phyloP scores from a whole-genome alignment of 352 stramenopile genomes.

The Thalassiosira ordinaria region DNA sequence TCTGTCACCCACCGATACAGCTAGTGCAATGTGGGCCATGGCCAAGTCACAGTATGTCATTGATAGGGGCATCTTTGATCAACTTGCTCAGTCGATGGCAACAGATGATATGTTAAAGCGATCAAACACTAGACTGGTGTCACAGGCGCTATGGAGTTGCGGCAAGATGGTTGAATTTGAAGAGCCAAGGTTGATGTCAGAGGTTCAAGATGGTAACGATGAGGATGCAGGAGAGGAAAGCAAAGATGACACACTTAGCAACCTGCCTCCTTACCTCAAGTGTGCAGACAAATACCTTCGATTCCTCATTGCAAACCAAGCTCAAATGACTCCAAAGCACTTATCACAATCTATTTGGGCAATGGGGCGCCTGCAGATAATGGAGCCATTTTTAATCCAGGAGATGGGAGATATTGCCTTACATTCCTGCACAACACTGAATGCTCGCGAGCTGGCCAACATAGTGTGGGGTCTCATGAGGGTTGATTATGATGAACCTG shows the following conservation, averaged over 20 bases:
- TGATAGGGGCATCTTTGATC: conserved; percentile 79
- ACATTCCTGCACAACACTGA: conserved; percentile 33
- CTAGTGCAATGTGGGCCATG: conserved; percentile 72
- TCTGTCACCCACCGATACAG: conserved; percentile 62
- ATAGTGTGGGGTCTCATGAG: conserved; percentile 74
- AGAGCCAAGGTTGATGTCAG: conserved; percentile 16
- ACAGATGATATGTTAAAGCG: conserved; percentile 46
- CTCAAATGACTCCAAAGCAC: conserved; percentile 67
- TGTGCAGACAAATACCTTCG: conserved; percentile 41
- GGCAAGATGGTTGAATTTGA: conserved; percentile 77
- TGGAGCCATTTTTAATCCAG: conserved; percentile 32
- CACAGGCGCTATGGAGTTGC: conserved; percentile 74
- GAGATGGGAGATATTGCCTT: conserved; percentile 48
- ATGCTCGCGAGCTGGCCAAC: conserved; percentile 67
- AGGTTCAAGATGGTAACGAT: conserved; percentile 14
- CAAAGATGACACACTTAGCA: neutral
- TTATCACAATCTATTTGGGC: conserved; percentile 73
- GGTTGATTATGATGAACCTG: conserved; percentile 45
- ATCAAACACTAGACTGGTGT: conserved; percentile 56
- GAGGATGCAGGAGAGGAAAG: neutral
- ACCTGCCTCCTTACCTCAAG: conserved; percentile 59
- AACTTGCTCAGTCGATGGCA: conserved; percentile 55
- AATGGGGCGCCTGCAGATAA: conserved; percentile 54
- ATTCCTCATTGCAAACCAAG: conserved; percentile 45
- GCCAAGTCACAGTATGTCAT: conserved; percentile 70